Base-by-base conservation (phyloP, 139 green algal genomes). In the Picocystis salinarum region DNA sequence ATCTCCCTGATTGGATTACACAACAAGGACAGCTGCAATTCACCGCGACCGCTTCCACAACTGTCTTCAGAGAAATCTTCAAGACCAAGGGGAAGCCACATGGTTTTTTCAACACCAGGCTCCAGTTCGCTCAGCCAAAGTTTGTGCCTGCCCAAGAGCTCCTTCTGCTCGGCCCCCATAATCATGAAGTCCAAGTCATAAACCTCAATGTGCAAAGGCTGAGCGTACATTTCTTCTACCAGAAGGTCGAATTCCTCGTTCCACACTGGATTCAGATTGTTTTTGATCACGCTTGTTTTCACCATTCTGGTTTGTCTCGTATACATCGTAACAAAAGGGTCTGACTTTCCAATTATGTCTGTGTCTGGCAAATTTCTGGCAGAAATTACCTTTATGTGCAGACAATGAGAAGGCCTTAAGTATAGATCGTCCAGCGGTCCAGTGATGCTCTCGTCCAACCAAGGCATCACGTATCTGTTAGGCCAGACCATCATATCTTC, bases 141-240 rank as follows among this genome's bases (percentile, higher is more conserved):
- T n/a, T n/a, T n/a, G n/a, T n/a, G n/a, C n/a, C n/a, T n/a, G n/a
- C n/a, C n/a, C n/a, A n/a, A n/a, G n/a, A n/a, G n/a, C n/a, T n/a
- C n/a, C n/a, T n/a, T n/a, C n/a, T n/a, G n/a, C n/a, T n/a, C n/a
- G n/a, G n/a, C n/a, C 36, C 36, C 25, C 9, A 42, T 22, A 20
- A 28, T 42, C 6, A 75, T 44, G 33, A 61, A 66, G 55, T 84
- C 80, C 29, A 72, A 42, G 28, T 81, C 76, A 51, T 75, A 78
- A 42, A 76, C 42, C 42, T 48, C 46, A 22, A 65, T 34, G 10
- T 47, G 30, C 25, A 76, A 29, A n/a, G n/a, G n/a, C n/a, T n/a
- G n/a, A n/a, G n/a, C n/a, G n/a, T n/a, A n/a, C 28, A 52, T 31
- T 33, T 58, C 40, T 3, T 41, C 34, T 30, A 76, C 57, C 45